Percentiles rank a stretch among this genome's conserved stretches.
Evolutionary conservation across 2,329 filamentous ascomycete species (phyloP).

Genomic region (Byssoonygena ceratinophila): DNA sequence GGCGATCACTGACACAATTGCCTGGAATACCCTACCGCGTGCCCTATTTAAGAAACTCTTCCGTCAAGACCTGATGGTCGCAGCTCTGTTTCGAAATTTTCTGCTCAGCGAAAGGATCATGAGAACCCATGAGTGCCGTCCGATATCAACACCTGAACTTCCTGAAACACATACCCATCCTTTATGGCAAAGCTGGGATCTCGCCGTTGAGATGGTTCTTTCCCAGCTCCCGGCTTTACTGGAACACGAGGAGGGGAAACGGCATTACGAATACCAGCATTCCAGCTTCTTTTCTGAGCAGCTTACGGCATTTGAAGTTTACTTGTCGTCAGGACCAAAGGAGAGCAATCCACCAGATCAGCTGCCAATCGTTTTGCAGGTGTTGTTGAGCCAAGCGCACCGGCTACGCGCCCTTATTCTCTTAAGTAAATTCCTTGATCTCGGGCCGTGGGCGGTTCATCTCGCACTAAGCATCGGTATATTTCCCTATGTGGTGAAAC

Average conservation of each 20-base stretch:
- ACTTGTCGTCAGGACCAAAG: conserved; percentile 71
- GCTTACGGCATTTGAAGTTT: conserved; percentile 92
- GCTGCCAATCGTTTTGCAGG: conserved; percentile 88
- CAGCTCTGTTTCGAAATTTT: conserved; percentile 91
- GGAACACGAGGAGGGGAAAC: conserved; percentile 63
- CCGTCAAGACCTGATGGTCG: conserved; percentile 96
- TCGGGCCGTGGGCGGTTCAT: conserved; percentile 98
- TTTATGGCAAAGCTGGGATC: conserved; percentile 94
- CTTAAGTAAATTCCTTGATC: conserved; percentile 82
- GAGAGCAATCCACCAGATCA: conserved; percentile 85
- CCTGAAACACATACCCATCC: conserved; percentile 92
- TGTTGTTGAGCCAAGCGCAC: conserved; percentile 90
- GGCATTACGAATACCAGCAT: conserved; percentile 82
- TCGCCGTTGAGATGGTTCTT: conserved; percentile 90
- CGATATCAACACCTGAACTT: conserved; percentile 81
- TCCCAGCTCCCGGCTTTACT: conserved; percentile 74
- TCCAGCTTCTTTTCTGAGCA: conserved; percentile 96
- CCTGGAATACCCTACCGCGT: conserved; percentile 88
- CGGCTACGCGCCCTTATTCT: conserved; percentile 81
- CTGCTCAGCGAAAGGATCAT: conserved; percentile 89
- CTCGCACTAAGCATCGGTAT: conserved; percentile 95
- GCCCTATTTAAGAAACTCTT: conserved; percentile 94
- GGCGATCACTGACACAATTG: conserved; percentile 96
- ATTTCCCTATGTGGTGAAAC: conserved; percentile 95
- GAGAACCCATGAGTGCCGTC: conserved; percentile 91